A percentile compares a stretch with the other conserved stretches of the same genome.
Evolutionary conservation across 805 yeast genomes (phyloP).

Genomic region (Myxozyma kluyveri): DNA sequence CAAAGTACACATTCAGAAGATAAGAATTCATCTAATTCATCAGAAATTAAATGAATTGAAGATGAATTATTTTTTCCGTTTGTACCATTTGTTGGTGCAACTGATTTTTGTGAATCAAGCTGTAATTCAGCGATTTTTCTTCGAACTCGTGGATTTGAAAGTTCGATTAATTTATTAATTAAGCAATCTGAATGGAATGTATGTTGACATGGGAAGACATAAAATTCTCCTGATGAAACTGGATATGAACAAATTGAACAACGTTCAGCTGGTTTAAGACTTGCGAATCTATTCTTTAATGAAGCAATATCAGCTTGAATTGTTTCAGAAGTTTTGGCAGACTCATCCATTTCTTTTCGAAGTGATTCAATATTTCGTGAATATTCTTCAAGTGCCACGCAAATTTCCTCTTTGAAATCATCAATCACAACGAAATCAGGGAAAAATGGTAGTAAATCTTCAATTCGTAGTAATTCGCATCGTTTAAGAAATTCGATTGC

Average conservation of each 20-base stretch:
- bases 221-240: conserved; percentile 67
- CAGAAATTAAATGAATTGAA: conserved; percentile 18
- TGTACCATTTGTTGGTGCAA: conserved; percentile 30
- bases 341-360: conserved; percentile 71
- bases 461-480: conserved; percentile 51
- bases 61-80: conserved; percentile 12
- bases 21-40: conserved; percentile 54
- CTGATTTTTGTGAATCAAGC: conserved; percentile 42
- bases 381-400: conserved; percentile 70
- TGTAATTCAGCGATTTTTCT: conserved; percentile 58
- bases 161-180: conserved; percentile 55
- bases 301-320: conserved; percentile 60
- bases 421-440: conserved; percentile 83
- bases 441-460: conserved; percentile 77
- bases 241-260: conserved; percentile 72
- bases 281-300: conserved; percentile 52
- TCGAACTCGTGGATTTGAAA: conserved; percentile 66
- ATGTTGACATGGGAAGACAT: conserved; percentile 86
- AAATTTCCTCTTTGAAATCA: conserved; percentile 78
- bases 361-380: conserved; percentile 63
- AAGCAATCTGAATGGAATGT: conserved; percentile 87
- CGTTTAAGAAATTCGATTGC: conserved; percentile 35
- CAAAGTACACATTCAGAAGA: conserved; percentile 71
- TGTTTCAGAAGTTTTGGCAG: conserved; percentile 57
- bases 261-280: conserved; percentile 78